Base-by-base conservation (phyloP, 352 stramenopile species). In the Vaucheria bursata region DNA sequence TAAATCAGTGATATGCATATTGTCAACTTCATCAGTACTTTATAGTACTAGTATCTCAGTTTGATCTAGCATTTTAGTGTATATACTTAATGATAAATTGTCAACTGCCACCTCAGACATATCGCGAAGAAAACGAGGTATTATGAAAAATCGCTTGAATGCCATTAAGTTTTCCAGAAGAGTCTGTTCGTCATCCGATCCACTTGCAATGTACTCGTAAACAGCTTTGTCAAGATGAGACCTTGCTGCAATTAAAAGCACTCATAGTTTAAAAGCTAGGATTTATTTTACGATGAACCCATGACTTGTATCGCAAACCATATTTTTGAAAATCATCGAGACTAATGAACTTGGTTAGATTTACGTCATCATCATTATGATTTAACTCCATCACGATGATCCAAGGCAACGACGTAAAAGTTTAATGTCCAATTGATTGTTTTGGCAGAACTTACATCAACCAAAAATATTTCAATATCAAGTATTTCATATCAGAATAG, bases 171-270 rank as follows among this genome's bases (percentile, higher is more conserved):
- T 82, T 73, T 82, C 77, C 71, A 38, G 72, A 18, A 82, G 49
- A 4, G 77, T 91, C 81, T 88, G 84, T 73, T 90, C 88, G 80
- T 91, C 88, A 67, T 89, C 88, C 8, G 86, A 88, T 77, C 88
- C 88, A n/a, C 82, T 88, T 29, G 88, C 82, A 0, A 91, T 64
- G 59, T 91, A 91, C 77, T 91, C 87, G 67, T 91, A 91, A 0
- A 89, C 73, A 70, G 81, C 36, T 45, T 80, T 80, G 38, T 33
- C 39, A 49, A 84, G 76, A 32, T n/a, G 18, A 65, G 50, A n/a
- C n/a, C 75, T 80, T 80, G 32, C 69, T 71, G 75, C 50, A 8
- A 34, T 0, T 7, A 7, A 6, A 0, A 0, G 0, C 4, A 1
- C 5, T 34, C 1, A 1, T n/a, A 0, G 1, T 31, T 71, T 72